Evolutionary conservation across 75 land plant species (phyloP), one percentile per base, ranked within the genome.

Genomic region (Sequoia sempervirens): DNA sequence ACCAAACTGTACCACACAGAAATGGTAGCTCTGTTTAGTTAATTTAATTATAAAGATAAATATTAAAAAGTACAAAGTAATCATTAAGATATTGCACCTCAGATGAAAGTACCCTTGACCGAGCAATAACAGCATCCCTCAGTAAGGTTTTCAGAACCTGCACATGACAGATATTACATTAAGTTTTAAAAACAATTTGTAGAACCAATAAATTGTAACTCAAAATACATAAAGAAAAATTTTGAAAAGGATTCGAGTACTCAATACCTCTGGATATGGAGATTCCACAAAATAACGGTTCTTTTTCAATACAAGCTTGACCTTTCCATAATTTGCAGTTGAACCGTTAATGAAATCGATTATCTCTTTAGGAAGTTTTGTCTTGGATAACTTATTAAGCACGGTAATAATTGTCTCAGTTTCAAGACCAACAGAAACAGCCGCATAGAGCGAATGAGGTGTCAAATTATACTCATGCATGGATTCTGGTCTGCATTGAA

Each of bases 381-480:
- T 94, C 87, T 97, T 97, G 7, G 98, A 96, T 58, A 97, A 84
- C 82, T 97, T 93, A 81, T 90, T 94, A 79, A 97, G 83, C 14
- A 97, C 99, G 78, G 91, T 82, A 17, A 97, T 90, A 11, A 97
- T 92, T n/a, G 99, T 97, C 76, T 96, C 93, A 13, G 99, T 97
- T 80, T 97, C 99, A 17, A 97, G 93, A 2, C 99, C 99, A 56
- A 97, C 99, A 52, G 99, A 97, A n/a, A 97, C 99, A 18, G 99
- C 99, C 58, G 99, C 99, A 87, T 97, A 97, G 36, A 97, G 86
- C 0, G 99, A 97, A 81, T 97, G 99, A 1, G 99, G 99, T 8
- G 99, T 97, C 81, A 97, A 84, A 81, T 97, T 97, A 84, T 97
- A 97, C 84, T 97, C 99, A 68, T 97, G 99, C 96, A 97, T 96